These are phyloP conservation scores for Amanita inopinata DNA, from an alignment of 768 basidiomycete genomes.

Conservation along the genomic window DNA sequence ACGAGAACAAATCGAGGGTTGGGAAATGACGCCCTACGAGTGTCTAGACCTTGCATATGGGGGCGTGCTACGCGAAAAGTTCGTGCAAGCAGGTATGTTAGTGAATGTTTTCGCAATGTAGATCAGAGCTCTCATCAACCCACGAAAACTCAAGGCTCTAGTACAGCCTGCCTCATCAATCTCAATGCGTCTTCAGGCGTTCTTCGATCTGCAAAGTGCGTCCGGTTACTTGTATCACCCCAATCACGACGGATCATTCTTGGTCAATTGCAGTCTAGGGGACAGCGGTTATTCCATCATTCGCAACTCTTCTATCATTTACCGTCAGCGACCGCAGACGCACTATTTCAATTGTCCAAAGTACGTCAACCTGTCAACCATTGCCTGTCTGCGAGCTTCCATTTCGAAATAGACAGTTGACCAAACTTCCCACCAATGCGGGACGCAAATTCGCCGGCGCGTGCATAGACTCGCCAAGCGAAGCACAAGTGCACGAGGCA, in stretches of 20 bases:
- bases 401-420: slow-evolving; percentile 35
- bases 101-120: slow-evolving; percentile 12
- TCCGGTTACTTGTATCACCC: slow-evolving; percentile 11
- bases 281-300: slow-evolving; percentile 72
- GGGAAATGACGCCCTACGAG: slow-evolving; percentile 64
- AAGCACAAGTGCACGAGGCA: slow-evolving; percentile 34
- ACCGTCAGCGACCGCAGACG: slow-evolving; percentile 40
- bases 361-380: slow-evolving; percentile 19
- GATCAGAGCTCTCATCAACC: neutral
- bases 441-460: slow-evolving; percentile 36
- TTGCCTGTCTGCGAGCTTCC: slow-evolving; percentile 9
- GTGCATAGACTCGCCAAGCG: slow-evolving; percentile 42
- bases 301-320: slow-evolving; percentile 53
- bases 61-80: slow-evolving; percentile 58
- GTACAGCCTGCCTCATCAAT: slow-evolving; percentile 71
- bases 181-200: slow-evolving; percentile 68
- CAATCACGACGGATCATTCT: slow-evolving; percentile 9
- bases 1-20: slow-evolving; percentile 57
- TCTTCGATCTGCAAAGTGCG: slow-evolving; percentile 71
- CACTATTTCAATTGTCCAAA: slow-evolving; percentile 51
- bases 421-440: slow-evolving; percentile 38
- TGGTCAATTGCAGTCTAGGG: slow-evolving; percentile 42
- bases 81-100: slow-evolving; percentile 54
- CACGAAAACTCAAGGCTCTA: slow-evolving; percentile 47
- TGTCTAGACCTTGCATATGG: slow-evolving; percentile 67